These are phyloP conservation scores for Hypoxylon trugodes DNA, from an alignment of 495 filamentous ascomycete species.

Conservation along the genomic window DNA sequence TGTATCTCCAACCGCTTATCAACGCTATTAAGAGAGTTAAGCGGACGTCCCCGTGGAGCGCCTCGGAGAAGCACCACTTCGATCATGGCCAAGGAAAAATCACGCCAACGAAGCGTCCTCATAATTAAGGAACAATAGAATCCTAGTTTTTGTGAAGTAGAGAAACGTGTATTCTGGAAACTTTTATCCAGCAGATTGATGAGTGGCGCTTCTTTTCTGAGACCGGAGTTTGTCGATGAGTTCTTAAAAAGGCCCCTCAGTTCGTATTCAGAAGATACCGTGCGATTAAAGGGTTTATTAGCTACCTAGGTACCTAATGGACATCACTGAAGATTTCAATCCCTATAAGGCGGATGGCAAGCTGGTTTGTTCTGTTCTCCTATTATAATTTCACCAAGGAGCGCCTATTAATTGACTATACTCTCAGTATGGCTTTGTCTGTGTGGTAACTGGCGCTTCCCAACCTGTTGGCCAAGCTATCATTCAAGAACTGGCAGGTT, in stretches of 20 bases:
- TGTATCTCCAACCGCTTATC: background rate
- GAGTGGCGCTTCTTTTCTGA: too few species aligned
- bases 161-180: too few species aligned
- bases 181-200: too few species aligned
- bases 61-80: constrained; percentile 26
- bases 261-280: too few species aligned
- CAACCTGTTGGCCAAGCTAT: constrained; percentile 68
- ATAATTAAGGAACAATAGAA: background rate
- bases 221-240: too few species aligned
- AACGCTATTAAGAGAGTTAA: too few species aligned
- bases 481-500: constrained; percentile 63
- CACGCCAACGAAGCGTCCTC: background rate
- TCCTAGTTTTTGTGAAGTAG: too few species aligned
- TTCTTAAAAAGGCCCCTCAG: too few species aligned
- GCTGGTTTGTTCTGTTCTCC: constrained; percentile 53
- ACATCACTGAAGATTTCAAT: constrained; percentile 61
- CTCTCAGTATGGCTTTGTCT: constrained; percentile 66
- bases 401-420: background rate
- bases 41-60: constrained; percentile 13
- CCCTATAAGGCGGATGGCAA: constrained; percentile 68
- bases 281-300: too few species aligned
- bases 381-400: background rate
- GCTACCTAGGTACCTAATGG: too few species aligned
- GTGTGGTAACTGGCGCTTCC: constrained; percentile 67
- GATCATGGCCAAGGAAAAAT: constrained; percentile 11